Conservation (phyloP, 2,329 filamentous ascomycete species). For the Aspergillus pseudoviridinutans region DNA sequence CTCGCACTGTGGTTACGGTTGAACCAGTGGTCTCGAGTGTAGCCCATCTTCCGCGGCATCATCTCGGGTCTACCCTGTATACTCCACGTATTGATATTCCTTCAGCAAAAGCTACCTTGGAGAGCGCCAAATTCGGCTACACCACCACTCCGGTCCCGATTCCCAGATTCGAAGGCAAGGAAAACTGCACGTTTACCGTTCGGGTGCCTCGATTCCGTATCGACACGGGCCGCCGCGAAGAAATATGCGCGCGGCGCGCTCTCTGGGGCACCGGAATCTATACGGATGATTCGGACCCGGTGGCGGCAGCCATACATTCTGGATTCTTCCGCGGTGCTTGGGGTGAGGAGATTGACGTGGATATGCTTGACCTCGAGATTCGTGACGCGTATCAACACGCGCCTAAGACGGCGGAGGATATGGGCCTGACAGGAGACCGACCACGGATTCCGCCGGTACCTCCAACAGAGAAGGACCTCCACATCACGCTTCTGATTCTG, state of each 20-base stretch:
- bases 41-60: constrained; percentile 65
- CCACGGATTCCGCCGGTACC: constrained; percentile 45
- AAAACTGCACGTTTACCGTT: constrained; percentile 87
- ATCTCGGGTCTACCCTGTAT: constrained; percentile 83
- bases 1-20: constrained; percentile 62
- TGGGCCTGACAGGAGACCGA: constrained; percentile 18
- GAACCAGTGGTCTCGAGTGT: constrained; percentile 69
- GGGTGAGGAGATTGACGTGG: constrained; percentile 69
- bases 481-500: constrained; percentile 81
- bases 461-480: constrained; percentile 68
- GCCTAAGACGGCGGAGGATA: constrained; percentile 39
- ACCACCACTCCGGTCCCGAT: constrained; percentile 64
- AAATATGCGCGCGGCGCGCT: constrained; percentile 74
- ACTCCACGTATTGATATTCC: constrained; percentile 58
- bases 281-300: constrained; percentile 89
- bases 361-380: constrained; percentile 58
- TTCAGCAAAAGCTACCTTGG: constrained; percentile 35
- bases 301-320: constrained; percentile 88
- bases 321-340: constrained; percentile 91
- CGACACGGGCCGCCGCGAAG: constrained; percentile 65
- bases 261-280: constrained; percentile 95
- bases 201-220: constrained; percentile 80
- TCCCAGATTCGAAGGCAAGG: constrained; percentile 70
- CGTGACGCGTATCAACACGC: constrained; percentile 45
- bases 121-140: constrained; percentile 55